Evolutionary conservation across 2,329 filamentous ascomycete species (phyloP), one percentile per base, ranked within the genome.

Genomic region (Dactylonectria macrodidyma): DNA sequence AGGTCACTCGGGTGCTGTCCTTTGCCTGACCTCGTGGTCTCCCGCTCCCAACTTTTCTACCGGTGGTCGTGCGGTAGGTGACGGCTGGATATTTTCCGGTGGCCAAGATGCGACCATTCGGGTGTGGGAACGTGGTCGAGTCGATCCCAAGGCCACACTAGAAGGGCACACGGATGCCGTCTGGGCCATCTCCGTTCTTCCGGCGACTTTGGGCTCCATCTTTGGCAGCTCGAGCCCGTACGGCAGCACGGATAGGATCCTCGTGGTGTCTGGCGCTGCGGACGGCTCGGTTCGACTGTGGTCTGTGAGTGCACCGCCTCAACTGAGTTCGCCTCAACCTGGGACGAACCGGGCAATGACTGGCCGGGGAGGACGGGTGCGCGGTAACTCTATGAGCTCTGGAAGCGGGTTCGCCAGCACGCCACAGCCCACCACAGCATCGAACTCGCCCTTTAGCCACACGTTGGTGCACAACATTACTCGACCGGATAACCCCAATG

Each of bases 81-180:
- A 98, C 75, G 96, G 96, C 33, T 99, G 96, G 96, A 95, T 99
- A 72, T 99, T 99, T 81, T 98, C 95, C 5, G 96, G 96, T 68
- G 96, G 96, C 4, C 95, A 98, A 79, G 96, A 99, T 81, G 91
- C 93, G 19, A 97, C 94, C 7, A 91, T 99, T 44, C 90, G 95
- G 34, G 95, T 99, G 0, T 99, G 96, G 96, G 95, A 99, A 81
- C 90, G 95, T 58, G 95, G 95, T 33, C 88, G 95, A 54, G 94
- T 99, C 36, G 96, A 98, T 78, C 95, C 96, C 8, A 98, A 98
- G 81, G 95, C 95, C 2, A 97, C 95, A 0, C 86, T 99, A 4
- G 94, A 98, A 73, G 95, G 95, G 1, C 96, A 98, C 77, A 97
- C 93, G 0, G 96, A 99, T 84, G 94, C 95, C 4, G 94, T 99